Base-by-base conservation (phyloP, 2,329 filamentous ascomycete genomes). In the Talaromyces sp. region DNA sequence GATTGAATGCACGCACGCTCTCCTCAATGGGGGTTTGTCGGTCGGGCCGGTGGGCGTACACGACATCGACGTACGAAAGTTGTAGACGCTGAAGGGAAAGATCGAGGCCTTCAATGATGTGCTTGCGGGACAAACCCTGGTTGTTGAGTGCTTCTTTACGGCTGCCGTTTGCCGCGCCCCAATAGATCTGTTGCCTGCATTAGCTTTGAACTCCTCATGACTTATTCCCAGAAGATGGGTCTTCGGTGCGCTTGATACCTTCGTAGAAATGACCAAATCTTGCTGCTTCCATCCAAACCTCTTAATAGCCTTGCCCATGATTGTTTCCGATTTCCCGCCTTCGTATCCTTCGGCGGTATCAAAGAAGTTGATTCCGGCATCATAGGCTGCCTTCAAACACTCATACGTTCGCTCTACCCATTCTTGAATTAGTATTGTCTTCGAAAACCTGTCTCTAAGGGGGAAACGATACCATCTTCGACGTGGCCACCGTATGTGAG, bases 401-500 rank as follows among this genome's bases (percentile, higher is more conserved):
- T 74, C 70, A 33, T 74, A 75, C 1, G 76, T 72, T 54, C 69
- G 73, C 62, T 77, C 74, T 62, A 7, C n/a, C n/a, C 7, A 25
- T 17, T 19, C 13, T 35, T 17, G 15, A 47, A 13, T 39, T 15
- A 37, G 39, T 58, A 17, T 22, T 4, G 3, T 50, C 47, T 1
- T 25, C 13, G 13, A 41, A 22, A n/a, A 9, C 22, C 1, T 41
- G 9, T 37, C 7, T 37, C 35, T 31, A 31, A 13, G 9, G 35
- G 35, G 9, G 9, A 1, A 37, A 10, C 13, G 35, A 13, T 37
- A 87, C 87, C 86, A 73, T 87, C 85, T 63, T 88, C 87, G 33
- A 91, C 87, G 69, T 91, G 88, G n/a, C 89, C 89, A 61, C 90
- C 90, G 70, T 91, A 92, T 0, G 90, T 92, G 62, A 93, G 71